A percentile compares a stretch with the other conserved stretches of the same genome.
These are phyloP conservation scores for Candida takata DNA, from an alignment of 805 yeast species.

Conservation along the genomic window DNA sequence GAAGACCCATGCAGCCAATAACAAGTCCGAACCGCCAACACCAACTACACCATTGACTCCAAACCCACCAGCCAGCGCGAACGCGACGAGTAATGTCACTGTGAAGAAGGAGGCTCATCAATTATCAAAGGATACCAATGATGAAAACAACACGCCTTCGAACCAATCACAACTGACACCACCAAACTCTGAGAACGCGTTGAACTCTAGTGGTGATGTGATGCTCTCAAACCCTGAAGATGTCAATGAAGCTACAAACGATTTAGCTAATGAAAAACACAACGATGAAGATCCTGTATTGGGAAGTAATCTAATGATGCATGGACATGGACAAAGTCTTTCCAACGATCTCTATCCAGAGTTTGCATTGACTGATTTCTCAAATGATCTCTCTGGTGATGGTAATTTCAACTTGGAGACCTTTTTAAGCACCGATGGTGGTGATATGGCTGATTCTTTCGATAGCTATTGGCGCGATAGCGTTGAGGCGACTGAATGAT, in stretches of 20 bases:
- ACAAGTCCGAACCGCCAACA: constrained; percentile 33
- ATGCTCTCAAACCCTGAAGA: constrained; percentile 9
- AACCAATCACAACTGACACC: constrained; percentile 22
- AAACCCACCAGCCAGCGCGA: constrained; percentile 9
- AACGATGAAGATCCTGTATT: constrained; percentile 1
- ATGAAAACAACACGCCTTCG: constrained; percentile 16
- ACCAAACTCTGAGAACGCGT: constrained; percentile 25
- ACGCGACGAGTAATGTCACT: not conserved
- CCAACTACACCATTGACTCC: constrained; percentile 37
- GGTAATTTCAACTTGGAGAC: constrained; percentile 38
- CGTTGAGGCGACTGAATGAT: constrained; percentile 32
- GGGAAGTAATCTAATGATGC: constrained; percentile 13
- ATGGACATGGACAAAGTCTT: constrained; percentile 16
- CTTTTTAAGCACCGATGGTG: constrained; percentile 35
- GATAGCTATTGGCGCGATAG: constrained; percentile 38
- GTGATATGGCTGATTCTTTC: constrained; percentile 24
- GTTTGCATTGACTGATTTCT: constrained; percentile 26
- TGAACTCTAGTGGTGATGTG: constrained; percentile 7
- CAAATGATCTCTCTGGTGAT: constrained; percentile 27
- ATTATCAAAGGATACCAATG: constrained; percentile 10
- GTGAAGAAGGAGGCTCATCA: constrained; percentile 8
- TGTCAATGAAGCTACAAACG: not conserved
- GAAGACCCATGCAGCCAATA: constrained; percentile 8
- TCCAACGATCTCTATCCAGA: constrained; percentile 28
- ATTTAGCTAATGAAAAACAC: not conserved